Conservation (phyloP, 352 stramenopile genomes). For the Phytophthora boehmeriae region DNA sequence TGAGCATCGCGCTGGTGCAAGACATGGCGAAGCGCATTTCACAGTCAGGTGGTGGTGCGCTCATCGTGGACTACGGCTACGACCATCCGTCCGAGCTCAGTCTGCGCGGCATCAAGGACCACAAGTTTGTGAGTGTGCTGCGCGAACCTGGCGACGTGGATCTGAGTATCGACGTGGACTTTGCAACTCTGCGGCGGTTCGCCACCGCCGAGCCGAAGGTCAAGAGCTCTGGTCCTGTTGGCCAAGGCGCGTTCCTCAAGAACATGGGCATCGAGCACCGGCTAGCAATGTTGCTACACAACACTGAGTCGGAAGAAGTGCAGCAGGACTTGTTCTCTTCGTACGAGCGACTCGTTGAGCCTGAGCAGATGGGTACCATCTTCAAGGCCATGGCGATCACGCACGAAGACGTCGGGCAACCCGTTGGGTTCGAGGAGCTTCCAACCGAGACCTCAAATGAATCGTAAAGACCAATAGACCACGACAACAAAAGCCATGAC, state of each 20-base stretch:
- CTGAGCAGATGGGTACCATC: conserved; percentile 93
- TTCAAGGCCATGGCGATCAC: conserved; percentile 95
- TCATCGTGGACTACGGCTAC: conserved; percentile 97
- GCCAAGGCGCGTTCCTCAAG: conserved; percentile 93
- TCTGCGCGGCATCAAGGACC: conserved; percentile 93
- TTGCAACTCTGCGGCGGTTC: conserved; percentile 76
- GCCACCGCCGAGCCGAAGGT: conserved; percentile 62
- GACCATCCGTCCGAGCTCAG: conserved; percentile 90
- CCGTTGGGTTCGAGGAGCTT: conserved; percentile 65
- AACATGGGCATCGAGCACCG: conserved; percentile 95
- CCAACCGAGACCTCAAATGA: conserved; percentile 1
- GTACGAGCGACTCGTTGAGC: conserved; percentile 91
- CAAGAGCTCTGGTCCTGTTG: conserved; percentile 87
- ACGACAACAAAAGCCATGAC: conserved; percentile 6
- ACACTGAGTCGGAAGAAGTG: conserved; percentile 71
- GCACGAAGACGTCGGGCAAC: conserved; percentile 54
- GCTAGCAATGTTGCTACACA: conserved; percentile 90
- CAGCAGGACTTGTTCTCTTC: conserved; percentile 91
- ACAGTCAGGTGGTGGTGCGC: conserved; percentile 80
- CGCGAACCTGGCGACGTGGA: conserved; percentile 93
- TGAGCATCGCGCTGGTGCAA: conserved; percentile 91
- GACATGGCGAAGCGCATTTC: conserved; percentile 91
- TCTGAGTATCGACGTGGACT: conserved; percentile 91
- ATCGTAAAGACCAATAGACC: conserved; percentile 9
- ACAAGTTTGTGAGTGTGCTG: conserved; percentile 94